These are phyloP conservation scores for Phaseolus coccineus DNA, from an alignment of 331 rosid species.

Conservation along the genomic window DNA sequence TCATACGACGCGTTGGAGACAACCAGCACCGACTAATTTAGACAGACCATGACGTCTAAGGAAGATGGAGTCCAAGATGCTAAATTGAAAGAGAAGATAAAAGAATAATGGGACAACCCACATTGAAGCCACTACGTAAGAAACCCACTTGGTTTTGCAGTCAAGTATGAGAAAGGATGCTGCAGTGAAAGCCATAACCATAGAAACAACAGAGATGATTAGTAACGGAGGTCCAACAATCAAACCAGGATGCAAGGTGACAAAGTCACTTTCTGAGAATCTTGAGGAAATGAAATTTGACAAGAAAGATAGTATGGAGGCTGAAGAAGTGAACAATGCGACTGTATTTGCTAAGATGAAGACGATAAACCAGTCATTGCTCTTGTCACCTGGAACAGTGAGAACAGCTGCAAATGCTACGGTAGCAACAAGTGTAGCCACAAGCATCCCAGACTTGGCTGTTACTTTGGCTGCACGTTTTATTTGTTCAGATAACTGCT, in stretches of 20 bases:
- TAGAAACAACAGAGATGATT: neutral
- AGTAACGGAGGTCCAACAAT: neutral
- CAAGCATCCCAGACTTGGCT: neutral
- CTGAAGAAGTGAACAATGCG: neutral
- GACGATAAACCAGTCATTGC: neutral
- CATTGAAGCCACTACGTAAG: neutral
- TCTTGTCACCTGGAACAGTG: slow-evolving; percentile 30
- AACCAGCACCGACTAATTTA: no score
- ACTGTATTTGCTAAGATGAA: slow-evolving; percentile 35
- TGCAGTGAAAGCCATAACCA: slow-evolving; percentile 6
- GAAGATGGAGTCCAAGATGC: no score
- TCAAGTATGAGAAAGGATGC: slow-evolving; percentile 21
- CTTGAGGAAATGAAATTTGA: neutral
- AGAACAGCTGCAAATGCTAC: slow-evolving; percentile 32
- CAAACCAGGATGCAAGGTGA: neutral
- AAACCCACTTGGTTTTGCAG: neutral
- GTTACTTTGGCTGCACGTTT: neutral
- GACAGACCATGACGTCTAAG: no score
- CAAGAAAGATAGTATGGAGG: slow-evolving; percentile 25
- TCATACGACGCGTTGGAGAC: no score
- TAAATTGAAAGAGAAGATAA: neutral
- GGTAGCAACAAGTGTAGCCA: no score
- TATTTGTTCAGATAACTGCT: neutral
- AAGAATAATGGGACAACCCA: neutral
- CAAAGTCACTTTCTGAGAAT: neutral